These are phyloP conservation scores for Phytophthora boehmeriae DNA, from an alignment of 352 stramenopile genomes.

Conservation along the genomic window DNA sequence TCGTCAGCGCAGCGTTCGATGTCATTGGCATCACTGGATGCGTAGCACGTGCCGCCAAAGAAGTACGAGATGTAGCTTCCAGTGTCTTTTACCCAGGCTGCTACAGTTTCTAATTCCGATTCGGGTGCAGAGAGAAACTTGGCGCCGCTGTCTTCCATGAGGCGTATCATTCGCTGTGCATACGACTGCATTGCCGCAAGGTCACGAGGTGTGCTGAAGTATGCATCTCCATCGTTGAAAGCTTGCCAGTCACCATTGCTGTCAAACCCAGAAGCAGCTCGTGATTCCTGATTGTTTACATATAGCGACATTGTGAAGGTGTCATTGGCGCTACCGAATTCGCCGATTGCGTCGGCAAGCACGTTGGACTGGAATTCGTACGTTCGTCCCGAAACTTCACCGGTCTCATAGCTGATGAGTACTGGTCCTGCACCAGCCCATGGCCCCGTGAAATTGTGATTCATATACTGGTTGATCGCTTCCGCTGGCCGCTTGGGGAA, in stretches of 20 bases:
- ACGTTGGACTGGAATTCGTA: conserved; percentile 72
- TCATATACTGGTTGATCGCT: conserved; percentile 60
- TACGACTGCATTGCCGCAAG: conserved; percentile 62
- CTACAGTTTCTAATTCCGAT: conserved; percentile 31
- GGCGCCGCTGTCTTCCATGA: conserved; percentile 41
- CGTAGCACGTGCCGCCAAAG: conserved; percentile 76
- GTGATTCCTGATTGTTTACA: conserved; percentile 61
- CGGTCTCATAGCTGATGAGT: conserved; percentile 65
- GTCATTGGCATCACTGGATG: conserved; percentile 48
- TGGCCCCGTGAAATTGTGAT: conserved; percentile 33
- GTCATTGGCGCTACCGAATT: conserved; percentile 25
- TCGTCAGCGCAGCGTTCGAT: conserved; percentile 60
- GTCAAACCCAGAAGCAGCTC: conserved; percentile 48
- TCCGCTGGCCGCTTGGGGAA: conserved; percentile 30
- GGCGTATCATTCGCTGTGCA: conserved; percentile 43
- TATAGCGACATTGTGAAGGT: conserved; percentile 59
- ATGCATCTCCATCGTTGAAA: conserved; percentile 44
- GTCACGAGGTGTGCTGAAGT: conserved; percentile 54
- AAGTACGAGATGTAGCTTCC: conserved; percentile 55
- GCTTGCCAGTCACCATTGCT: conserved; percentile 45
- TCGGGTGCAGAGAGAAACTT: conserved; percentile 46
- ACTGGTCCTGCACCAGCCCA: conserved; percentile 52
- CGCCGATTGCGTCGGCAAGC: conserved; percentile 44
- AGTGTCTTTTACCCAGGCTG: conserved; percentile 46
- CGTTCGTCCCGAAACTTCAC: conserved; percentile 43